These are phyloP conservation scores for Pythium biforme DNA, from an alignment of 352 stramenopile species.

Conservation along the genomic window DNA sequence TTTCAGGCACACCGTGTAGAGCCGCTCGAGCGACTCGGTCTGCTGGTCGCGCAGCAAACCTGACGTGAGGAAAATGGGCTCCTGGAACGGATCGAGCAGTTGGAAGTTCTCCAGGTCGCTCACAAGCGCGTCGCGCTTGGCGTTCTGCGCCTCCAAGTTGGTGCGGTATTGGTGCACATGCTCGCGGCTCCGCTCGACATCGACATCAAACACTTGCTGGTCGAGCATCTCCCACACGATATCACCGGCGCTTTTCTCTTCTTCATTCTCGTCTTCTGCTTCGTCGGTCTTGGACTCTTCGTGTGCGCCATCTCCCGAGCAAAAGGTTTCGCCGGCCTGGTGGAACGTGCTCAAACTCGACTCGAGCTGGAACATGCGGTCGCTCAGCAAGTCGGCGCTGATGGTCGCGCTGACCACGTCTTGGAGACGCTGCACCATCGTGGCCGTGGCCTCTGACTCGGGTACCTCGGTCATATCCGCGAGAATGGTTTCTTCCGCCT, in stretches of 20 bases:
- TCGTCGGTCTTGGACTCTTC: constrained; percentile 15
- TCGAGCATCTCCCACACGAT: constrained; percentile 78
- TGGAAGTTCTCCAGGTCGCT: constrained; percentile 43
- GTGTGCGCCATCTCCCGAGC: constrained; percentile 20
- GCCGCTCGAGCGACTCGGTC: constrained; percentile 40
- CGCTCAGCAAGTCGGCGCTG: constrained; percentile 80
- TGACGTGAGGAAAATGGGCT: constrained; percentile 33
- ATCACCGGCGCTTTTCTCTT: constrained; percentile 34
- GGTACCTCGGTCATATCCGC: constrained; percentile 65
- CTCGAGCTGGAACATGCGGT: constrained; percentile 88
- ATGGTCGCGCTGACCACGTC: constrained; percentile 80
- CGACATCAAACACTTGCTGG: constrained; percentile 76
- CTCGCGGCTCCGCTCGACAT: constrained; percentile 61
- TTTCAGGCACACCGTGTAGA: constrained; percentile 57
- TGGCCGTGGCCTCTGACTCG: constrained; percentile 50
- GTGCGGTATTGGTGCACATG: constrained; percentile 80
- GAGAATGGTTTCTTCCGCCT: constrained; percentile 45
- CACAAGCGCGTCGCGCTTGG: constrained; percentile 63
- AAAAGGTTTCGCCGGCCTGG: constrained; percentile 52
- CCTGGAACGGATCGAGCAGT: constrained; percentile 47
- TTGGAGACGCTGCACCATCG: constrained; percentile 52
- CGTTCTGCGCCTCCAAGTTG: constrained; percentile 63
- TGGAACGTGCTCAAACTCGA: constrained; percentile 76
- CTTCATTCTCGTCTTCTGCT: constrained; percentile 16
- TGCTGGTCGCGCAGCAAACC: constrained; percentile 41